Evolutionary conservation across 805 yeast species (phyloP), one percentile per base, ranked within the genome.

Genomic region (Wickerhamiella brachini): DNA sequence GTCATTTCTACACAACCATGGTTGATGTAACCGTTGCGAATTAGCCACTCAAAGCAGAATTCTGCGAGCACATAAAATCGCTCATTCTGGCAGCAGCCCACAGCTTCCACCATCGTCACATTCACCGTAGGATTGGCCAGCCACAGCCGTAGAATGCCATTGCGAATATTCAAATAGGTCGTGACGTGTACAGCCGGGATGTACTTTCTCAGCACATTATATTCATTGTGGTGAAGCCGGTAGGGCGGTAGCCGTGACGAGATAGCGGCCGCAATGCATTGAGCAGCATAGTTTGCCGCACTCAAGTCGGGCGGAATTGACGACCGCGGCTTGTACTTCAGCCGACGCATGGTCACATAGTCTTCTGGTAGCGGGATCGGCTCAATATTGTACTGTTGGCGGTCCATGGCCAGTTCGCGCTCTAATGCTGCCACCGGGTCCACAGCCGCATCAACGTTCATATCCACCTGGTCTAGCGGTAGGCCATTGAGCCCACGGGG

Each of bases 131-230:
- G 74, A 53, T 71, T 71, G 39, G 68, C 63, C 8, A 68, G 59
- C 74, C 74, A 71, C 23, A 70, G 58, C 29, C 71, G 58, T 43
- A 69, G 54, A 39, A 71, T 68, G 12, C 71, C 73, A 53, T 71
- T 70, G 21, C 74, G 62, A 39, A 70, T 66, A 53, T 70, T 68
- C 31, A 70, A 57, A 49, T 70, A 71, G 17, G 72, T 68, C 15
- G 74, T 68, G 47, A 70, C 69, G 51, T 69, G 73, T 2, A 62
- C 57, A 39, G 61, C 60, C 26, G 63, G 61, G 45, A 71, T 56
- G 9, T 58, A 59, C n/a, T 58, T 51, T 12, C 70, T 59, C 49
- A 70, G 58, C 37, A 66, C 57, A 44, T 58, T 58, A 55, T 67
- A 67, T 57, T 71, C 74, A 20, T 62, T 65, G 15, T 59, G 58